Evolutionary conservation across 106 monocot genomes (phyloP), one percentile per base, ranked within the genome.

Genomic region (Dendrobium nobile): DNA sequence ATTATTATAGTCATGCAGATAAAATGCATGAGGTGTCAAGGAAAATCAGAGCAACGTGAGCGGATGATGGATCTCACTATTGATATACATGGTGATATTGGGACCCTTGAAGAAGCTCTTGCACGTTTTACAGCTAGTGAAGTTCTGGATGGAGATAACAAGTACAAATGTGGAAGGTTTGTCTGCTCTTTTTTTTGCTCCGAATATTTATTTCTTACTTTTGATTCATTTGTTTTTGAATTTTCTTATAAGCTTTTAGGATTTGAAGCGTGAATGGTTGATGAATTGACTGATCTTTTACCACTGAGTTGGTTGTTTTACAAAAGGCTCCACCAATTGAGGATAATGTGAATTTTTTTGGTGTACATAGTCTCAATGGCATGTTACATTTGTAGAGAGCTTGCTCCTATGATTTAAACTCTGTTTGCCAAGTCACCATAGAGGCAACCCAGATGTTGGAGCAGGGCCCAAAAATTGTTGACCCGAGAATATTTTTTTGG

Each of bases 21-120:
- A 73, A 93, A 85, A 75, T 99, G 98, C 82, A 78, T 81, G 80
- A 95, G 77, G 18, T 99, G 98, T 67, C 84, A 83, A 9, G 85
- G 80, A 22, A 95, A 79, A 72, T 99, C 98, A 41, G 92, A 86
- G 81, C 80, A 85, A 20, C 79, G 48, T 75, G 98, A 99, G 75
- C 79, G 84, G 27, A 95, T 99, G 84, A 83, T 99, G 91, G 98
- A 99, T 88, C 89, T 99, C 54, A 91, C 98, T 64, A 89, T 99
- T 78, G 94, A 91, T 64, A 90, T 99, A 84, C 75, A 93, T 85
- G 95, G 95, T 9, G 89, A 99, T 44, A 88, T 93, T 78, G 75
- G 73, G 41, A 95, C 86, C 9, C 88, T 99, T 78, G 86, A 95
- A 64, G 92, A 94, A 80, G 97, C 94, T 81, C 92, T 98, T 81